A percentile compares a stretch with the other conserved stretches of the same genome.
Conservation (phyloP, 495 filamentous ascomycete species). For the Bryoglossum gracile region DNA sequence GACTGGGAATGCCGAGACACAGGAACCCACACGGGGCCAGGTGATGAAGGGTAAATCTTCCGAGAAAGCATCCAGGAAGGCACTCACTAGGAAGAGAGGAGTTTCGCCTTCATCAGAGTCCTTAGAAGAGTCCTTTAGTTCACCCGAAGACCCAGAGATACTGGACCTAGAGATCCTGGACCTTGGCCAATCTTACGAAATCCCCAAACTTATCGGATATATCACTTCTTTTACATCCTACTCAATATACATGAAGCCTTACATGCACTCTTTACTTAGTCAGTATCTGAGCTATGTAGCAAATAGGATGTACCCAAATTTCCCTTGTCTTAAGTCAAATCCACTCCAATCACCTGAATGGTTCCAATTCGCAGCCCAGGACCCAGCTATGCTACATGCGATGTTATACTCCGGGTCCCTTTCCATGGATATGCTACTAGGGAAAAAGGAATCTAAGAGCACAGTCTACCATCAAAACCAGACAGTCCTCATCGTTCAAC, state of each 20-base stretch:
- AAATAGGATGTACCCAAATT: slow-evolving; percentile 5
- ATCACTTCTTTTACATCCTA: slow-evolving; percentile 1
- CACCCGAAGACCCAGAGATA: no score
- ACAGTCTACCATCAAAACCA: slow-evolving; percentile 5
- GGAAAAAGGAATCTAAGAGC: slow-evolving; percentile 3
- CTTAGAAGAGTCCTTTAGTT: neutral
- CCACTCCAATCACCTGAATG: slow-evolving; percentile 3
- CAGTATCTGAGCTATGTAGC: slow-evolving; percentile 5
- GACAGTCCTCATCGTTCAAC: slow-evolving; percentile 7
- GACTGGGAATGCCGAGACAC: neutral
- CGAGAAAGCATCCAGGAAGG: neutral
- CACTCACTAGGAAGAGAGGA: neutral
- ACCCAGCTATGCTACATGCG: slow-evolving; percentile 11
- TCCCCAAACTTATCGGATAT: no score
- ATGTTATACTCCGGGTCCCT: slow-evolving; percentile 10
- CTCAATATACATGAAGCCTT: slow-evolving; percentile 7
- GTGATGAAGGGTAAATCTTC: slow-evolving; percentile 1
- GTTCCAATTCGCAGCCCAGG: slow-evolving; percentile 11
- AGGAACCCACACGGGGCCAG: neutral
- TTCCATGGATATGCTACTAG: slow-evolving; percentile 4
- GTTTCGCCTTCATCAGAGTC: neutral
- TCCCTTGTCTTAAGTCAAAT: slow-evolving; percentile 1
- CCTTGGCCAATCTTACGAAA: no score
- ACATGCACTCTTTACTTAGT: slow-evolving; percentile 4
- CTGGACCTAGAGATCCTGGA: no score